A percentile compares a stretch with the other conserved stretches of the same genome.
Evolutionary conservation across 371 early-diverging fungal species (phyloP).

Genomic region (Rhizopus sp.): DNA sequence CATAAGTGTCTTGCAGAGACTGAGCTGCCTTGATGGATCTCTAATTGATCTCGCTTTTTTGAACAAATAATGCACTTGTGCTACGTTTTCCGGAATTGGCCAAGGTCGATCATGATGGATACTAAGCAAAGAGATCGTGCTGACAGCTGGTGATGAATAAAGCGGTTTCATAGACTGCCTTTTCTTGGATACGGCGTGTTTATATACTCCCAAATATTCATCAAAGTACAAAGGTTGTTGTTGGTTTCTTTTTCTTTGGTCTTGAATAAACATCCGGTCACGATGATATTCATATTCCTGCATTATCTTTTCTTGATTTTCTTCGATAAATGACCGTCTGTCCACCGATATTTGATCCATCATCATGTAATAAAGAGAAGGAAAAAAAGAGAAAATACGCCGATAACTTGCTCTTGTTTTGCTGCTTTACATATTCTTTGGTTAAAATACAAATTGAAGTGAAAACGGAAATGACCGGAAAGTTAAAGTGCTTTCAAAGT

Average conservation of each 20-base stretch:
- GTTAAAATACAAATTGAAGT: background rate
- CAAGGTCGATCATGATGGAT: constrained; percentile 1
- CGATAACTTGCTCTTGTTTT: background rate
- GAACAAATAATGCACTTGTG: constrained; percentile 19
- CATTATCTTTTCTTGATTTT: background rate
- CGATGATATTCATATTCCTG: background rate
- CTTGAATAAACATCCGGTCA: constrained; percentile 10
- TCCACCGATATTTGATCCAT: background rate
- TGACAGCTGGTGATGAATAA: background rate
- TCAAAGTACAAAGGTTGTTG: constrained; percentile 41
- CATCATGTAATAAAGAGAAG: background rate
- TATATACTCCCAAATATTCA: constrained; percentile 37
- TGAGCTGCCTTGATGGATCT: constrained; percentile 15
- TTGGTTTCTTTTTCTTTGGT: constrained; percentile 9
- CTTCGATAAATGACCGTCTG: background rate
- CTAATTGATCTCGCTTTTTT: constrained; percentile 15
- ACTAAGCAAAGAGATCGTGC: background rate
- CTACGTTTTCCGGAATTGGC: constrained; percentile 7
- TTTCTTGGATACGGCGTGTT: constrained; percentile 20
- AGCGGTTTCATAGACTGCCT: background rate
- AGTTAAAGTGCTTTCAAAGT: constrained; percentile 3
- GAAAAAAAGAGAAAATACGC: background rate
- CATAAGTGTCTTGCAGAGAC: constrained; percentile 24
- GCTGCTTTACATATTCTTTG: background rate
- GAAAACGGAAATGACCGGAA: constrained; percentile 24